Conservation (phyloP, 306 rosid genomes). For the Trifolium subterraneum region DNA sequence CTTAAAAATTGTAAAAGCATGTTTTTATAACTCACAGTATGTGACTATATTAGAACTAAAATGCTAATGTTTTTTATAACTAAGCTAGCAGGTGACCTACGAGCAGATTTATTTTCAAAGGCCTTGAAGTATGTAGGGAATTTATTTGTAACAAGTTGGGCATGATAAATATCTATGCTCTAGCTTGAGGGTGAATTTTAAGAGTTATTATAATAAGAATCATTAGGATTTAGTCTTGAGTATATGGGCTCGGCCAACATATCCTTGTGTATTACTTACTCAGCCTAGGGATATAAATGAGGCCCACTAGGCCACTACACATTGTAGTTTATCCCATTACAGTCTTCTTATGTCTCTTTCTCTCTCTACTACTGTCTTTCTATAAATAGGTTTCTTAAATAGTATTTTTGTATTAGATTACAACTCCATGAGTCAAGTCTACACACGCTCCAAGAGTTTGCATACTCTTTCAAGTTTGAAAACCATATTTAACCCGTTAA, state of each 20-base stretch:
- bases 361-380: neutral
- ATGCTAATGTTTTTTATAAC: neutral
- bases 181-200: neutral
- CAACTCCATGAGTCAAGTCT: neutral
- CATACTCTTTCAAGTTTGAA: neutral
- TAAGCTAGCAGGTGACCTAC: neutral
- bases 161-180: constrained; percentile 2
- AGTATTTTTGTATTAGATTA: neutral
- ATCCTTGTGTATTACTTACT: neutral
- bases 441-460: neutral
- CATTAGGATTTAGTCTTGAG: neutral
- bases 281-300: neutral
- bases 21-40: neutral
- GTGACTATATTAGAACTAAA: neutral
- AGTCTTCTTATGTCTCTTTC: neutral
- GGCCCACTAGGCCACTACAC: neutral
- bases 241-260: neutral
- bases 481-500: neutral
- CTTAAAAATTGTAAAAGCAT: neutral
- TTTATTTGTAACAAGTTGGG: constrained; percentile 1
- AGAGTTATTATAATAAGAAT: neutral
- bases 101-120: constrained; percentile 8
- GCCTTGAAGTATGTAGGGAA: neutral
- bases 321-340: neutral
- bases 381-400: neutral